Evolutionary conservation across 768 basidiomycete species (phyloP).

Genomic region (Suillus plorans): DNA sequence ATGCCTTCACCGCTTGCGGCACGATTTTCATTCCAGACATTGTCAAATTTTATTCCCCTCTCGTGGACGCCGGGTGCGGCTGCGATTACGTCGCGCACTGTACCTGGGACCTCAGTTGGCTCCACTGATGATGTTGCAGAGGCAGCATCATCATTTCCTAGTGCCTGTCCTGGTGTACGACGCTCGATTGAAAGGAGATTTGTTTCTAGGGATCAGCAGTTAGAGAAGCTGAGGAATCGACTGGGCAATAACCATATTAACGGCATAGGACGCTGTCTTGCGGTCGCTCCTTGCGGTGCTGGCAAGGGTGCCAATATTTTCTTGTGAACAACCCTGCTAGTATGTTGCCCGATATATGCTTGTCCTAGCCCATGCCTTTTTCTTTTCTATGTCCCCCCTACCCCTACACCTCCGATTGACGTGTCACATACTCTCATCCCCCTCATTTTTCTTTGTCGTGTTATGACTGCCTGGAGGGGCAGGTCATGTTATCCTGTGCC

Average conservation of each 20-base stretch:
- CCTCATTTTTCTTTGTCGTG: conserved; percentile 5
- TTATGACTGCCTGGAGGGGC: conserved; percentile 13
- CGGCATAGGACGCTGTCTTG: conserved; percentile 19
- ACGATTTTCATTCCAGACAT: conserved; percentile 57
- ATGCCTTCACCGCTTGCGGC: conserved; percentile 54
- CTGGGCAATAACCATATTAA: conserved; percentile 40
- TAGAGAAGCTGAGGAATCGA: conserved; percentile 59
- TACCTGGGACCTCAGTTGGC: conserved; percentile 17
- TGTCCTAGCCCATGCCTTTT: conserved; percentile 22
- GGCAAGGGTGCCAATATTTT: conserved; percentile 24
- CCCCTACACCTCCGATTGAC: conserved; percentile 8
- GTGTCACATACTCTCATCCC: conserved; percentile 22
- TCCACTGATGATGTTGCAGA: conserved; percentile 11
- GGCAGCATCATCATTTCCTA: conserved; percentile 12
- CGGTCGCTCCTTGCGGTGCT: conserved; percentile 30
- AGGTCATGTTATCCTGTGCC: conserved; percentile 23
- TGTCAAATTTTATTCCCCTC: conserved; percentile 60
- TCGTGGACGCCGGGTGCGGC: conserved; percentile 49
- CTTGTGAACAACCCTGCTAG: conserved; percentile 23
- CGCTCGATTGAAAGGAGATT: conserved; percentile 35
- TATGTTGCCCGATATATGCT: conserved; percentile 9
- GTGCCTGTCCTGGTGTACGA: conserved; percentile 12
- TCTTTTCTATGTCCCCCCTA: conserved; percentile 4
- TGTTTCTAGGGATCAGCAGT: conserved; percentile 65
- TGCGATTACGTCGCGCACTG: conserved; percentile 24